Conservation (phyloP, 2,329 filamentous ascomycete species). For the Cladosporium oxysporum region DNA sequence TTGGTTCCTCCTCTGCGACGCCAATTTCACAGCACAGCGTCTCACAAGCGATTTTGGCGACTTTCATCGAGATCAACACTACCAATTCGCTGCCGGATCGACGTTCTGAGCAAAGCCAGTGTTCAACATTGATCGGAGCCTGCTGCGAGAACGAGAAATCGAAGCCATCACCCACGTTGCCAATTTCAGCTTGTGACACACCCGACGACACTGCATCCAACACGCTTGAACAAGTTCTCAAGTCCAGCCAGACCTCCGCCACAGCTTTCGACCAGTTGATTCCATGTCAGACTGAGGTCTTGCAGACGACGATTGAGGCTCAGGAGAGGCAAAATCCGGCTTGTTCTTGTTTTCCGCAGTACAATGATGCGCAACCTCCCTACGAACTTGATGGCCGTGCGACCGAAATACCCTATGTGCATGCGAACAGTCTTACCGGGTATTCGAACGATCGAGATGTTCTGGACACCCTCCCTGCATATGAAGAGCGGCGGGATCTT, state of each 20-base stretch:
- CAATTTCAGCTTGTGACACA: too few relatives aligned
- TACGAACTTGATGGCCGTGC: constrained; percentile 29
- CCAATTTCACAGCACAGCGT: background rate
- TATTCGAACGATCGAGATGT: constrained; percentile 26
- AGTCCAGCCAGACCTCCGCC: background rate
- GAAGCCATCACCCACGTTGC: background rate
- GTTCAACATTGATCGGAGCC: background rate
- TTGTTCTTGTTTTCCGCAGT: background rate
- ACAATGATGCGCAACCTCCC: background rate
- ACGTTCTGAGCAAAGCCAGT: background rate
- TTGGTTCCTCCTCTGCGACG: background rate
- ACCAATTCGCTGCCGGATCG: background rate
- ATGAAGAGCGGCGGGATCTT: constrained; percentile 18
- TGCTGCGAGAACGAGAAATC: background rate
- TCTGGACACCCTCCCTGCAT: constrained; percentile 5
- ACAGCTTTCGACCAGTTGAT: background rate
- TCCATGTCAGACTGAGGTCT: background rate
- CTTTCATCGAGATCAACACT: background rate
- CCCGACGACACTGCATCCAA: background rate
- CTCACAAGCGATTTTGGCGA: background rate
- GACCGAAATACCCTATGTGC: constrained; percentile 28
- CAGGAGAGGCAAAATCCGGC: background rate
- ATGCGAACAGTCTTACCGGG: constrained; percentile 33
- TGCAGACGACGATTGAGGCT: background rate
- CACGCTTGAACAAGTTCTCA: background rate